Evolutionary conservation across 495 filamentous ascomycete genomes (phyloP).

Genomic region (Penicillium pulvis): DNA sequence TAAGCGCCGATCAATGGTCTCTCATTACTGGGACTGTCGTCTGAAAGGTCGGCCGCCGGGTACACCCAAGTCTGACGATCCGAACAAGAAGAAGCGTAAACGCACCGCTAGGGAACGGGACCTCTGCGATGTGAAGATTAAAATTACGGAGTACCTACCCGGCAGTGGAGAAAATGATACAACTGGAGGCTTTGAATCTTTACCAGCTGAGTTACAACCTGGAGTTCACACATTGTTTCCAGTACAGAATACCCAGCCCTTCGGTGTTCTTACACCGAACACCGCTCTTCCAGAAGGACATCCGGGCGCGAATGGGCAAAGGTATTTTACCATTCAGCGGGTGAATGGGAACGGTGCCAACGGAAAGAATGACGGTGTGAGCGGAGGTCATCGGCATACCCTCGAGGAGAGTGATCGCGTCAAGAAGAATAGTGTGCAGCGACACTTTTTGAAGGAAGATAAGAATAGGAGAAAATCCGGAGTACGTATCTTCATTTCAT

Average conservation of each 20-base stretch:
- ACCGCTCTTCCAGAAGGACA: conserved; percentile 39
- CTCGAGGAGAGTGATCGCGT: conserved; percentile 80
- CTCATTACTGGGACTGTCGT: conserved; percentile 90
- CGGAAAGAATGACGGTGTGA: conserved; percentile 68
- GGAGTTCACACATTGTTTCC: conserved; percentile 30
- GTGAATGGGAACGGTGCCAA: conserved; percentile 78
- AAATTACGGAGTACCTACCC: conserved; percentile 81
- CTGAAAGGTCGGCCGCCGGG: conserved; percentile 83
- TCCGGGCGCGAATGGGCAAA: conserved; percentile 50
- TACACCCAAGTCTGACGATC: conserved; percentile 81
- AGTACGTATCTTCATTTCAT: conserved; percentile 49
- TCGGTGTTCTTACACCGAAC: conserved; percentile 44
- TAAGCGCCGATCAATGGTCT: conserved; percentile 81
- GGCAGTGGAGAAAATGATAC: conserved; percentile 41
- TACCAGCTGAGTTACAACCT: conserved; percentile 30
- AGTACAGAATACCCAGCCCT: conserved; percentile 34
- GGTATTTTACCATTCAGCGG: conserved; percentile 73
- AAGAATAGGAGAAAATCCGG: conserved; percentile 68
- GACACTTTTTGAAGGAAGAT: conserved; percentile 64
- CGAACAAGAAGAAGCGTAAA: conserved; percentile 88
- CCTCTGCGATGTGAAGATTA: conserved; percentile 90
- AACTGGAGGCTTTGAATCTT: conserved; percentile 19
- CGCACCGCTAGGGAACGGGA: conserved; percentile 74
- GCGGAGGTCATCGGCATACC: conserved; percentile 71
- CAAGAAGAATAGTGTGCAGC: conserved; percentile 80